These are phyloP conservation scores for Musa itinerans DNA, from an alignment of 176 grass and related monocot genomes.

Conservation along the genomic window DNA sequence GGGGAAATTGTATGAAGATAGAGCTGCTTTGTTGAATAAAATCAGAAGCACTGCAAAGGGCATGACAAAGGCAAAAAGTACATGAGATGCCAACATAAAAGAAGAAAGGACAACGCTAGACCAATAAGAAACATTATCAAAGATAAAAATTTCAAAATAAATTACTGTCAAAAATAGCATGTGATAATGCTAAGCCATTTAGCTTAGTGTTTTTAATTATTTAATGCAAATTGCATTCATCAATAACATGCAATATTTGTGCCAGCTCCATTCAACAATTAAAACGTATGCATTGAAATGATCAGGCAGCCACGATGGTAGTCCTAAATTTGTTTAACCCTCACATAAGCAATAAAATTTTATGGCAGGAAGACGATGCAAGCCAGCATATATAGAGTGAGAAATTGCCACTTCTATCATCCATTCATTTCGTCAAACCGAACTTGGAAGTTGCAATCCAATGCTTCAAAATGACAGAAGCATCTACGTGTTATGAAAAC, in stretches of 20 bases:
- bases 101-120: background rate
- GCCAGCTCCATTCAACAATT: background rate
- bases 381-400: background rate
- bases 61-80: constrained; percentile 23
- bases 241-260: background rate
- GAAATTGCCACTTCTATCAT: background rate
- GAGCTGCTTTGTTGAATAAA: constrained; percentile 98
- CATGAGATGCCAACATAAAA: constrained; percentile 7
- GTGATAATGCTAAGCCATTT: too few species aligned
- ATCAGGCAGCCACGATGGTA: background rate
- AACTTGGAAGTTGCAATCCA: background rate
- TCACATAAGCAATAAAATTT: background rate
- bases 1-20: constrained; percentile 92
- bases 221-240: background rate
- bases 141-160: too few species aligned
- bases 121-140: background rate
- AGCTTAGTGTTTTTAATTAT: too few species aligned
- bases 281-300: background rate
- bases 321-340: background rate
- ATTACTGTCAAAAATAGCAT: too few species aligned
- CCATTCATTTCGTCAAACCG: background rate
- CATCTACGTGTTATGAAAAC: background rate
- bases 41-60: constrained; percentile 73
- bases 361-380: too few species aligned
- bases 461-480: background rate